Conservation (phyloP, 2,329 filamentous ascomycete genomes). For the Zymoseptoria crescenta region DNA sequence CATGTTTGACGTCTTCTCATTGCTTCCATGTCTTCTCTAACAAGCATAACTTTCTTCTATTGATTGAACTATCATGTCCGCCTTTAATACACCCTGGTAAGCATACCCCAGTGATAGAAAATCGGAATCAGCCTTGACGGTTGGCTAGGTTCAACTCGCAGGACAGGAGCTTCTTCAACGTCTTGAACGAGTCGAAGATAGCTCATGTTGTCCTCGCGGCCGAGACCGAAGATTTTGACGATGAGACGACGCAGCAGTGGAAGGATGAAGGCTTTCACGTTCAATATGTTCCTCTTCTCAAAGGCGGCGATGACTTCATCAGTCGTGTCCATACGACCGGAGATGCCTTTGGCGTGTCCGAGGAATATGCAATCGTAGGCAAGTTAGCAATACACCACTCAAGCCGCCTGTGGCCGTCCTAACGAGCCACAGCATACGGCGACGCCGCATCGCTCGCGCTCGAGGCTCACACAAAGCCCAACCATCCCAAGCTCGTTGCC, state of each 20-base stretch:
- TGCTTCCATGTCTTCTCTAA: background rate
- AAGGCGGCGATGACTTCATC: conserved; percentile 43
- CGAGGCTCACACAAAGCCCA: conserved; percentile 50
- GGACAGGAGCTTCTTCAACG: conserved; percentile 28
- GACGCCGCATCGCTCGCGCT: conserved; percentile 54
- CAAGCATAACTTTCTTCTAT: background rate
- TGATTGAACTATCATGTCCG: conserved; percentile 12
- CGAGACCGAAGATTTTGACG: conserved; percentile 50
- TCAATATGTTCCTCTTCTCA: conserved; percentile 47
- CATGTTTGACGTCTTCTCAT: background rate
- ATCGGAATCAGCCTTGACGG: background rate
- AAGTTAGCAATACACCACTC: conserved; percentile 11
- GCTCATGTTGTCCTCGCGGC: conserved; percentile 44
- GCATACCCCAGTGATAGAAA: conserved; percentile 6
- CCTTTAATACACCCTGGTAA: conserved; percentile 27
- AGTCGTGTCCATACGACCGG: conserved; percentile 43
- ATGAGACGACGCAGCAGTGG: conserved; percentile 47
- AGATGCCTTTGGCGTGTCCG: conserved; percentile 49
- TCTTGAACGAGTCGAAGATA: conserved; percentile 34
- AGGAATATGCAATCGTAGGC: conserved; percentile 58
- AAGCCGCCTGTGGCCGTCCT: background rate
- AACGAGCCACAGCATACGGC: conserved; percentile 46
- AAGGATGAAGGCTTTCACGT: conserved; percentile 54
- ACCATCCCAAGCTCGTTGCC: conserved; percentile 47
- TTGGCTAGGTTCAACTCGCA: conserved; percentile 21